A percentile compares a stretch with the other conserved stretches of the same genome.
Conservation (phyloP, 2,329 filamentous ascomycete genomes). For the Epichloe gansuensis region DNA sequence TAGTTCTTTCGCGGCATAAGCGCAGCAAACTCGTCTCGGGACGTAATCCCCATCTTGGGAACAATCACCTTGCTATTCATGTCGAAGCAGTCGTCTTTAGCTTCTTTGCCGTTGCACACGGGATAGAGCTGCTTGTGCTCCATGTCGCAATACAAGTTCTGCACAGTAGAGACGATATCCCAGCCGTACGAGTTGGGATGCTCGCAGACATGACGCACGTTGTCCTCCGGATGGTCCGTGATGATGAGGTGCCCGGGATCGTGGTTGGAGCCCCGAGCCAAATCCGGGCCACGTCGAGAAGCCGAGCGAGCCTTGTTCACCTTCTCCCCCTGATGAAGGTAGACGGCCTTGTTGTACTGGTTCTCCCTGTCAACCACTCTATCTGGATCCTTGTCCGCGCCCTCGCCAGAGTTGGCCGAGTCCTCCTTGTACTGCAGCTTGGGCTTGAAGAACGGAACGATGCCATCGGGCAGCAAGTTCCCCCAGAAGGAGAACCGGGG, state of each 20-base stretch:
- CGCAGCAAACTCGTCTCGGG: neutral
- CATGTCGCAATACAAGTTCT: constrained; percentile 22
- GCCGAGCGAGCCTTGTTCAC: neutral
- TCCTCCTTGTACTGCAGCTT: constrained; percentile 13
- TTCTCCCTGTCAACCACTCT: constrained; percentile 7
- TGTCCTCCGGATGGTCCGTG: constrained; percentile 13
- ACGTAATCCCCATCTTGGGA: neutral
- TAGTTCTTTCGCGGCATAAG: neutral
- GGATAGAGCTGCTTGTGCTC: constrained; percentile 13
- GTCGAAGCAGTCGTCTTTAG: constrained; percentile 11
- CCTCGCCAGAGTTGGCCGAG: constrained; percentile 3
- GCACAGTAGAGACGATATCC: constrained; percentile 18
- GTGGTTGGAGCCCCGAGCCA: neutral
- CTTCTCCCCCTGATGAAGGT: constrained; percentile 5
- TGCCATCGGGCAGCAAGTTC: constrained; percentile 9
- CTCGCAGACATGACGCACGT: constrained; percentile 18
- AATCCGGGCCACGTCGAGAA: neutral
- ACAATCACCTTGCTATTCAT: neutral
- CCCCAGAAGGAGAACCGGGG: constrained; percentile 13
- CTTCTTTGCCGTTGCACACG: constrained; percentile 11
- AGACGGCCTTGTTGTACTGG: constrained; percentile 7
- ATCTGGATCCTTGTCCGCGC: constrained; percentile 7
- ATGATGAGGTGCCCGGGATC: constrained; percentile 11
- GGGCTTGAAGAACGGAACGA: constrained; percentile 15
- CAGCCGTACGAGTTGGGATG: constrained; percentile 17